Base-by-base conservation (phyloP, 208 protist genomes). In the Leishmania turanica region DNA sequence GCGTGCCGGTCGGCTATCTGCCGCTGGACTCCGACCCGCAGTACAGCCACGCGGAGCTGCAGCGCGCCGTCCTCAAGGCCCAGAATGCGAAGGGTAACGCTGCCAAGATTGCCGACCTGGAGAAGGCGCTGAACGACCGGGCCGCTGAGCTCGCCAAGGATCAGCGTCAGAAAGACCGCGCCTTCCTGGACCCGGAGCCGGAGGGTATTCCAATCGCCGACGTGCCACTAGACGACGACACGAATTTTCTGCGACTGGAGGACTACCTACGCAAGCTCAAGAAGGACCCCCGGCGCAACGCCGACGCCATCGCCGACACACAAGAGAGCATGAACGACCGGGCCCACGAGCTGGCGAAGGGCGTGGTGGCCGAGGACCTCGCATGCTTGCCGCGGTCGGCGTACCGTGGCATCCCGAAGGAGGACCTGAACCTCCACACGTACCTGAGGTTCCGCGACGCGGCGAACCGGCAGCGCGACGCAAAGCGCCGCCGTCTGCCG, bases 321-420 rank as follows among this genome's bases (percentile, higher is more conserved):
- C 82, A 96, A 84, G 88, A 93, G 49, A 93, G 91, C 78, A 90
- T 97, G 87, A 93, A 92, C 81, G 87, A 95, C 78, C 91, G 92
- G 53, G 91, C 87, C 15, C 84, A 90, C 53, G 90, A 93, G 80
- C 84, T 97, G 54, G 94, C 94, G 1, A 83, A 85, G 60, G 84
- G 81, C 27, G 87, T 92, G 51, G 84, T 94, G 8, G 84, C 86
- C 6, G 89, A 95, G 45, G 92, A 96, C 79, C 84, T 96, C 15
- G 84, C 83, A 9, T 80, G 60, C 71, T 84, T 97, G 72, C 87
- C 86, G 56, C 79, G 71, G 56, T 75, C 87, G 6, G 81, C 79
- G 27, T 96, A 96, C 88, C 88, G 89, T 51, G 85, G 89, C 68
- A 94, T 96, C 68, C 86, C 89, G 24, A 93, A 87, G 85, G 92